These are phyloP conservation scores for Chlamydomonas reinhardtii DNA, from an alignment of 163 green algal species.

Conservation along the genomic window DNA sequence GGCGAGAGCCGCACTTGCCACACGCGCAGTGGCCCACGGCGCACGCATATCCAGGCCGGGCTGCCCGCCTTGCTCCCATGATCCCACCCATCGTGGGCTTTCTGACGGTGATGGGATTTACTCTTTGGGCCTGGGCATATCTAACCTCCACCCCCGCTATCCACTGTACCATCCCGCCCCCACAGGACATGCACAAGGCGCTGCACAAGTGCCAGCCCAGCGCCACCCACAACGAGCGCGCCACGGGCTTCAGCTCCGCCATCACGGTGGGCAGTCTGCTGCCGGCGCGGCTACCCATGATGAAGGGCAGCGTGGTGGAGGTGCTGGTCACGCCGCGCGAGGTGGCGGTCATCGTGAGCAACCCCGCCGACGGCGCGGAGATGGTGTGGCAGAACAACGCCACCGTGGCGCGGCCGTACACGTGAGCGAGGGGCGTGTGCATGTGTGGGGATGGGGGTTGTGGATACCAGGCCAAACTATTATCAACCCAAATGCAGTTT, in stretches of 20 bases:
- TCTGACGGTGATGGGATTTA: too few species aligned
- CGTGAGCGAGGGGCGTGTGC: not conserved
- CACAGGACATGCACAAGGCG: slow-evolving; percentile 66
- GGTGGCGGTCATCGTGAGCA: slow-evolving; percentile 37
- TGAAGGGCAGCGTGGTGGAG: slow-evolving; percentile 60
- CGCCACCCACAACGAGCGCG: slow-evolving; percentile 32
- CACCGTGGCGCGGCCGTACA: slow-evolving; percentile 24
- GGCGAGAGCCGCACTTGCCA: too few species aligned
- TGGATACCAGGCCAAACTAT: too few species aligned
- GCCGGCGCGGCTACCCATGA: slow-evolving; percentile 74
- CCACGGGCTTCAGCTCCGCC: slow-evolving; percentile 79
- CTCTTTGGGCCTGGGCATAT: too few species aligned
- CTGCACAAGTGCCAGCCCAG: slow-evolving; percentile 79
- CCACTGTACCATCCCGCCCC: not conserved
- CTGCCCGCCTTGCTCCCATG: too few species aligned
- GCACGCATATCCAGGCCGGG: too few species aligned
- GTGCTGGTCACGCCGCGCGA: slow-evolving; percentile 23
- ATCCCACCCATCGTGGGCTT: too few species aligned
- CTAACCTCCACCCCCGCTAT: not conserved
- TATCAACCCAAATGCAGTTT: too few species aligned
- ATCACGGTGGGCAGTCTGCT: slow-evolving; percentile 84
- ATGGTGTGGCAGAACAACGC: slow-evolving; percentile 51
- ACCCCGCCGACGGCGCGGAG: slow-evolving; percentile 39
- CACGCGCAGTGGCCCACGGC: too few species aligned
- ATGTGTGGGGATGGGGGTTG: too few species aligned